phyloP scores from a whole-genome alignment of 2,329 filamentous ascomycete species.

The Ophiostoma piceae region DNA sequence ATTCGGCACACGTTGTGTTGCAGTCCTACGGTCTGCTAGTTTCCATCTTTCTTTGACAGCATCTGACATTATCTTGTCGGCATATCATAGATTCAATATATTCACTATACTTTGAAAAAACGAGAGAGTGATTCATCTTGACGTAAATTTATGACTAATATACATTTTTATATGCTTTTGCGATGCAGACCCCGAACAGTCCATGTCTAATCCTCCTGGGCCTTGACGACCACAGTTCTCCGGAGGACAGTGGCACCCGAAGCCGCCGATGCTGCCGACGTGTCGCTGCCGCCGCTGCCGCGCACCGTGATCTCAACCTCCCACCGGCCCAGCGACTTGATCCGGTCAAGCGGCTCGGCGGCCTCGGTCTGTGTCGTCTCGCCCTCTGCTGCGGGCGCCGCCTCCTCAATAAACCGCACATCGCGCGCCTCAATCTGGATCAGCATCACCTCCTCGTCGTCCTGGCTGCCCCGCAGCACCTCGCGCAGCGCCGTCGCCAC shows the following conservation, averaged over 20 bases:
- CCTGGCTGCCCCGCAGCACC: conserved; percentile 32
- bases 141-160: not conserved
- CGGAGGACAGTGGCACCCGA: conserved; percentile 9
- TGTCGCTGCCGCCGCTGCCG: conserved; percentile 21
- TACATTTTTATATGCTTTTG: not conserved
- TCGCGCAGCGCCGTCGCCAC: conserved; percentile 36
- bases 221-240: conserved; percentile 35
- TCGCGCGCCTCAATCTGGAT: conserved; percentile 35
- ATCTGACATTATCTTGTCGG: not conserved
- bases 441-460: conserved; percentile 29
- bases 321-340: conserved; percentile 41
- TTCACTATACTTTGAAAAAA: not conserved
- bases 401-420: conserved; percentile 32
- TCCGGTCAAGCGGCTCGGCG: conserved; percentile 36
- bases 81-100: not conserved
- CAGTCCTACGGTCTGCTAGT: not conserved
- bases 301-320: conserved; percentile 37
- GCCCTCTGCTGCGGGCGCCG: not conserved
- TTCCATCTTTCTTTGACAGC: not conserved
- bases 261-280: not conserved
- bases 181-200: not conserved
- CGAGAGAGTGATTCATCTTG: not conserved
- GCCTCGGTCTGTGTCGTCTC: conserved; percentile 26
- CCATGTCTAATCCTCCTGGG: conserved; percentile 28
- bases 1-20: not conserved